Evolutionary conservation across 805 yeast species (phyloP), one percentile per base, ranked within the genome.

Genomic region (Pichia phayaonensis): DNA sequence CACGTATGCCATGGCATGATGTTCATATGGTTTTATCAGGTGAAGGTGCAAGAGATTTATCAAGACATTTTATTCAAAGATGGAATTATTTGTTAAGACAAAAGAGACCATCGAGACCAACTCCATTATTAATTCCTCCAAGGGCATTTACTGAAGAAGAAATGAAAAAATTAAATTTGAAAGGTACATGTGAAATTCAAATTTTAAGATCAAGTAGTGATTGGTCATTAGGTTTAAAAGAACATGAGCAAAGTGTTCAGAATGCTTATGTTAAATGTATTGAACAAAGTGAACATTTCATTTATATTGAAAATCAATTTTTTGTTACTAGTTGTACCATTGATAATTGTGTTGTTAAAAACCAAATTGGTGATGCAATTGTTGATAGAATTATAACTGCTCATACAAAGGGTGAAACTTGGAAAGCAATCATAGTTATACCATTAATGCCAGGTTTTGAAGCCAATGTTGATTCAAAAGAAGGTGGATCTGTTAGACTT

Each of bases 1-100:
- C 99, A 2, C 79, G 99, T 59, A 94, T 94, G 99, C 99, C 99
- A 11, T 94, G 99, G 99, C 99, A 94, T 67, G 99, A 94, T 74
- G 88, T 94, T 39, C 98, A 94, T 58, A 94, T 90, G 95, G 81
- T 90, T 70, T 82, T 95, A 1, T 80, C 90, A 2, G 99, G 99
- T 15, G 95, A 90, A 61, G 81, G 90, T 4, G 99, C 98, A 0
- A 76, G 97, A 53, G 99, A 94, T 65, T 68, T 92, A 47, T 79
- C 95, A 0, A 79, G 99, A 51, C 98, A 94, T 66, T 94, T 95
- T 68, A 95, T 90, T 15, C 99, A 94, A 70, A 79, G 99, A 60
- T 94, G 99, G 99, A 94, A 94, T 64, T 94, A 88, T 62, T 72
- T 94, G 40, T 67, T 95, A 47, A 79, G 99, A 61, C 97, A 90